A percentile compares a stretch with the other conserved stretches of the same genome.
Conservation (phyloP, 148 eudicot genomes). For the Chenopodium berlandieri region DNA sequence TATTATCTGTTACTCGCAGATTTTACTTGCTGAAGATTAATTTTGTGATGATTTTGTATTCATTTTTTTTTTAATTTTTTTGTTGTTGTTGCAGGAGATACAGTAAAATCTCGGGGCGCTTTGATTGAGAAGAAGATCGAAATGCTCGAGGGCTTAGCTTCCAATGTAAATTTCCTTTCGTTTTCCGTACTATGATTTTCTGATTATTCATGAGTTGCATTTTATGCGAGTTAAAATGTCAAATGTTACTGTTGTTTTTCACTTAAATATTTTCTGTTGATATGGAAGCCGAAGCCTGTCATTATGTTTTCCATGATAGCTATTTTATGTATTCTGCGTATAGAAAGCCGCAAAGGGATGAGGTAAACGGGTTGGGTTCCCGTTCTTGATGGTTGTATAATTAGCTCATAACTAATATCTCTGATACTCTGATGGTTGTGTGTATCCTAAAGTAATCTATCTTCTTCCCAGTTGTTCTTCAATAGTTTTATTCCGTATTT, state of each 20-base stretch:
- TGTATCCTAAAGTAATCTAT: too few relatives aligned
- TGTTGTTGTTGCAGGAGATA: conserved; percentile 38
- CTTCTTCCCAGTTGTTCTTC: too few relatives aligned
- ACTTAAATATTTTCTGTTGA: neutral
- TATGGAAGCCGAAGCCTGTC: neutral
- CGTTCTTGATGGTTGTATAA: too few relatives aligned
- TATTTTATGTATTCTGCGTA: too few relatives aligned
- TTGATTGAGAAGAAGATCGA: conserved; percentile 86
- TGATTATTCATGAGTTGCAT: neutral
- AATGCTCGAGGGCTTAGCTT: conserved; percentile 67
- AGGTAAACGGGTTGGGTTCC: too few relatives aligned
- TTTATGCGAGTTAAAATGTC: too few relatives aligned
- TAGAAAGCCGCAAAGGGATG: too few relatives aligned
- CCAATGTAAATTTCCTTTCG: conserved; percentile 44
- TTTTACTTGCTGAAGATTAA: neutral
- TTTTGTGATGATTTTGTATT: conserved; percentile 9
- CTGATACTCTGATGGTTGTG: too few relatives aligned
- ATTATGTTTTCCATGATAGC: neutral
- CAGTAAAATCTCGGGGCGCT: conserved; percentile 54
- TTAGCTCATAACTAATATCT: too few relatives aligned
- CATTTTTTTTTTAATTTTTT: too few relatives aligned
- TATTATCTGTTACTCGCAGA: neutral
- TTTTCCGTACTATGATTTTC: neutral
- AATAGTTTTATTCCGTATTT: too few relatives aligned
- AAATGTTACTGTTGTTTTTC: neutral